Base-by-base conservation (phyloP, 352 stramenopile genomes). In the Pythium coloratum region DNA sequence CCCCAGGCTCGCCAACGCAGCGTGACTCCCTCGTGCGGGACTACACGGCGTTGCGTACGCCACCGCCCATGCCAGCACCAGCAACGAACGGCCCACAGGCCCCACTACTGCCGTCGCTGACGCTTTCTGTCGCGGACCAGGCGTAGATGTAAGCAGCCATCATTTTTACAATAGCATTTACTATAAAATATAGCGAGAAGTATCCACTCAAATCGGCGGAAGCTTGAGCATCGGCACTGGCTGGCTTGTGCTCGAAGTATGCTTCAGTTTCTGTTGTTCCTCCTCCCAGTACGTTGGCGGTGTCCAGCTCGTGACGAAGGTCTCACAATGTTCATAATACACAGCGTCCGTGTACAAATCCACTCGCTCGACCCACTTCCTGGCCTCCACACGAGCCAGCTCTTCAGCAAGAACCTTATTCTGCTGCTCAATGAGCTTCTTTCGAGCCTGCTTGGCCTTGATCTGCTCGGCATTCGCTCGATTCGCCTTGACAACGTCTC, bases 261-360 rank as follows among this genome's bases (percentile, higher is more conserved):
- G 16, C 20, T 53, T 58, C 20, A 62, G 60, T 18, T 62, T 59
- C 18, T 72, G 46, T 24, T 85, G 76, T 54, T 87, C 73, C 38
- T 90, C 81, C 16, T 76, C 61, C 81, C 83, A 91, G 64, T 78
- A 87, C 46, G 64, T 51, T 1, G 80, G 81, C n/a, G 83, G 74
- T 18, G 78, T 69, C 71, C 72, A 87, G 55, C 70, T 78, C 18
- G 77, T 85, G 55, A 78, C 79, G 7, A 78, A 76, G 7, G 79
- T 85, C 59, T 66, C 60, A 6, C 69, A 69, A 59, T 91, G 76
- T 55, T 90, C 77, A 40, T 81, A 91, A 70, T 89, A 91, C 9
- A 89, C 69, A 3, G 66, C 77, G 55, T 91, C 83, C 13, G 81
- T 86, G 66, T 91, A 91, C 71, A 83, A 78, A 46, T 91, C 82